Conservation (phyloP, 805 yeast genomes). For the Starmerella scarabaei region DNA sequence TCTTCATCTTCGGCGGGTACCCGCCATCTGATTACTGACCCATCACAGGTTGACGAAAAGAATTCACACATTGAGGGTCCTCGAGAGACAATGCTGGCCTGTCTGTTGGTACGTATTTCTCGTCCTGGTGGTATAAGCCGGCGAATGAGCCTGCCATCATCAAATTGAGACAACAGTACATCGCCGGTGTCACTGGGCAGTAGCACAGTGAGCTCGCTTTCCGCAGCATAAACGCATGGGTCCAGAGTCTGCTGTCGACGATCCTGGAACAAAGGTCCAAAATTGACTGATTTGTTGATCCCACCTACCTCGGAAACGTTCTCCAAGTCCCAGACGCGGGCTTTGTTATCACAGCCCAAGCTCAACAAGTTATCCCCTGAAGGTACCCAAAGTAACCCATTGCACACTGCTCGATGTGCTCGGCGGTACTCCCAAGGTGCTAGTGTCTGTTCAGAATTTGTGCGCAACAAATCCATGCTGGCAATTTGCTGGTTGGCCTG, state of each 20-base stretch:
- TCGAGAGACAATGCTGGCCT: constrained; percentile 39
- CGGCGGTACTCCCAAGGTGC: constrained; percentile 29
- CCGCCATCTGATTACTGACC: constrained; percentile 46
- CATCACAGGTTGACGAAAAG: constrained; percentile 54
- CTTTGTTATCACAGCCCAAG: constrained; percentile 68
- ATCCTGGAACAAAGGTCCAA: constrained; percentile 67
- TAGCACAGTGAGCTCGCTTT: constrained; percentile 36
- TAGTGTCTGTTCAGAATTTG: constrained; percentile 25
- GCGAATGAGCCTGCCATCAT: constrained; percentile 50
- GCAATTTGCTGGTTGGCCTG: constrained; percentile 50
- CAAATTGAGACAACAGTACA: constrained; percentile 41
- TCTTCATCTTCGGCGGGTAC: neutral
- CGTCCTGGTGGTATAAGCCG: constrained; percentile 33
- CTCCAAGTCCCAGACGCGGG: constrained; percentile 62
- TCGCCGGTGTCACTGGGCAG: constrained; percentile 71
- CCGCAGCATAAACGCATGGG: constrained; percentile 38
- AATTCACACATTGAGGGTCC: constrained; percentile 36
- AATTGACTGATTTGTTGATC: constrained; percentile 52
- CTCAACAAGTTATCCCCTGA: constrained; percentile 50
- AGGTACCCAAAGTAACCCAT: constrained; percentile 65
- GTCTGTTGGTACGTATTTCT: constrained; percentile 28
- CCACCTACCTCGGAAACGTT: constrained; percentile 31
- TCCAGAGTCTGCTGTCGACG: constrained; percentile 45
- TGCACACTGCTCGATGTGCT: constrained; percentile 69
- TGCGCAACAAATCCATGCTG: constrained; percentile 44